Evolutionary conservation across 768 basidiomycete genomes (phyloP).

Genomic region (Mycena belliarum): DNA sequence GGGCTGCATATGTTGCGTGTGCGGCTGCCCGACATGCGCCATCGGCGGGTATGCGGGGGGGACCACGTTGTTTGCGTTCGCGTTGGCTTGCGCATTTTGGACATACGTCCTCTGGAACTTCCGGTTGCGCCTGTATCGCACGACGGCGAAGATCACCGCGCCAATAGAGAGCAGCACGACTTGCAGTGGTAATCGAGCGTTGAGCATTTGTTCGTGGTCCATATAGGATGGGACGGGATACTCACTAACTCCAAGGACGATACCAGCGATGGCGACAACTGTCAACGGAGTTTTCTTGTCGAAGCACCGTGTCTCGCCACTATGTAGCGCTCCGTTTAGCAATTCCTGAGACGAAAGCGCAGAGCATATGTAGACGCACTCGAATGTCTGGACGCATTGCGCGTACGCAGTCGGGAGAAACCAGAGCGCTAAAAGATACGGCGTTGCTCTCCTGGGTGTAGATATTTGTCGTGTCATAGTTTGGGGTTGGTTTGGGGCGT

Average conservation of each 20-base stretch:
- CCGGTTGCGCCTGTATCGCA: not conserved
- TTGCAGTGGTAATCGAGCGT: not conserved
- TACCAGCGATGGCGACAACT: not conserved
- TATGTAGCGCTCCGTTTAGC: not conserved
- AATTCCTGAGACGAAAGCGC: not conserved
- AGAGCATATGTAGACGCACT: not conserved
- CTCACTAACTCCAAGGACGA: conserved; percentile 7
- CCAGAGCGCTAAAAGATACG: not conserved
- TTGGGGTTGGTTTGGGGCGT: too few relatives aligned
- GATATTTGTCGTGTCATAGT: not conserved
- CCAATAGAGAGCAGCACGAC: conserved; percentile 4
- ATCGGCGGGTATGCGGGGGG: not conserved
- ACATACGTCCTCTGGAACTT: conserved; percentile 4
- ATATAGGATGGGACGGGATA: not conserved
- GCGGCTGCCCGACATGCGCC: not conserved
- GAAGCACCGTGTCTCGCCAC: not conserved
- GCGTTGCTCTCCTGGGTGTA: not conserved
- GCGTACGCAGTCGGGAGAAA: conserved; percentile 1
- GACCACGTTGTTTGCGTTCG: not conserved
- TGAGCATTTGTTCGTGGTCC: too few relatives aligned
- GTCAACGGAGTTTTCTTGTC: not conserved
- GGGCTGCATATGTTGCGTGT: not conserved
- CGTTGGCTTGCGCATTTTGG: conserved; percentile 3
- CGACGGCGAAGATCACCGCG: conserved; percentile 6
- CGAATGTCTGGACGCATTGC: conserved; percentile 8